These are phyloP conservation scores for Penicillium sp. DNA, from an alignment of 2,329 filamentous ascomycete genomes.

Conservation along the genomic window DNA sequence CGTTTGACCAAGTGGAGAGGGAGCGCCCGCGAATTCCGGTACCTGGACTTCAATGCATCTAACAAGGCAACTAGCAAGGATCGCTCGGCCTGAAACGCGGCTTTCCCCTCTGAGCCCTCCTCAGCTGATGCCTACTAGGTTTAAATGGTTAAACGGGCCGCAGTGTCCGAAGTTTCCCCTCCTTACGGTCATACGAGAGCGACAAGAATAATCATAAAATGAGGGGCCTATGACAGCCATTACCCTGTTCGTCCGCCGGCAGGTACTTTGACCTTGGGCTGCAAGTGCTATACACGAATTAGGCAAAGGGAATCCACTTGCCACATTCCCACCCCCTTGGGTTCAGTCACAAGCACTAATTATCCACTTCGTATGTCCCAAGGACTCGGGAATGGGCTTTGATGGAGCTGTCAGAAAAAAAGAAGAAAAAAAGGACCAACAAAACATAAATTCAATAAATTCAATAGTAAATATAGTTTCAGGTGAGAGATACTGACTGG, in stretches of 20 bases:
- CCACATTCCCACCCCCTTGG: conserved; percentile 21
- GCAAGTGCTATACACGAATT: conserved; percentile 9
- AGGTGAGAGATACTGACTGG: too few relatives aligned
- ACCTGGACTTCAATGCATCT: conserved; percentile 10
- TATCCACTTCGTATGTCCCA: not conserved
- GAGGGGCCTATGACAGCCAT: conserved; percentile 1
- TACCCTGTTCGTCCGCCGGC: conserved; percentile 23
- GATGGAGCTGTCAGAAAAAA: not conserved
- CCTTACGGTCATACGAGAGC: conserved; percentile 5
- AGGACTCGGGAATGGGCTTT: not conserved
- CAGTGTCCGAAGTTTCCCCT: not conserved
- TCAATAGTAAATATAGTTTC: too few relatives aligned
- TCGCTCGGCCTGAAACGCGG: conserved; percentile 13
- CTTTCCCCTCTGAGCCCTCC: conserved; percentile 11
- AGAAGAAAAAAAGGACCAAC: not conserved
- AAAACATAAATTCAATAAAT: not conserved
- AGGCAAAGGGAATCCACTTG: conserved; percentile 6
- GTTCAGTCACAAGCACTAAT: conserved; percentile 4
- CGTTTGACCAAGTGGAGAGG: conserved; percentile 7
- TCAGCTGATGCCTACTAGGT: conserved; percentile 20
- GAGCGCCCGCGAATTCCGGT: conserved; percentile 8
- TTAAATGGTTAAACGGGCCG: conserved; percentile 10
- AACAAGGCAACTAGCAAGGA: conserved; percentile 21
- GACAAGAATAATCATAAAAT: not conserved
- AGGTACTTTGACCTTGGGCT: conserved; percentile 16